Percentiles rank a stretch among this genome's conserved stretches.
These are phyloP conservation scores for Fusarium citri DNA, from an alignment of 2,329 filamentous ascomycete species.

Conservation along the genomic window DNA sequence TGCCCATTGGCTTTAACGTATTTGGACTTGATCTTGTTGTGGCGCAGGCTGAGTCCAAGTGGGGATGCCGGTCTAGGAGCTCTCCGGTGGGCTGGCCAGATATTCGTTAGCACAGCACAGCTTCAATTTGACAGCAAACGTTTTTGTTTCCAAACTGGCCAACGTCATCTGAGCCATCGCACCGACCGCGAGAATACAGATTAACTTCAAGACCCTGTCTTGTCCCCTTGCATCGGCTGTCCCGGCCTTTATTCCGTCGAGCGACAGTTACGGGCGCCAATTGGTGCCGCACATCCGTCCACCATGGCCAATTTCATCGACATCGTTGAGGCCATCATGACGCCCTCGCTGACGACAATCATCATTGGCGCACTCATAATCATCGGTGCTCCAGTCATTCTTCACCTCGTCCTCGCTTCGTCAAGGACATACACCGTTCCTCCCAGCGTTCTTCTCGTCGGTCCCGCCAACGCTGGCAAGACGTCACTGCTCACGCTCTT, in stretches of 20 bases:
- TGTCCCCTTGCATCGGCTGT: not conserved
- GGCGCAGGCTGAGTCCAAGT: slow-evolving; percentile 22
- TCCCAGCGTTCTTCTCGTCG: slow-evolving; percentile 83
- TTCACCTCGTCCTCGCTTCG: slow-evolving; percentile 81
- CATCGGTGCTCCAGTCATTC: slow-evolving; percentile 77
- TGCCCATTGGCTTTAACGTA: slow-evolving; percentile 21
- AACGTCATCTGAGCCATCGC: slow-evolving; percentile 8
- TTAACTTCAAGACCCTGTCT: not conserved
- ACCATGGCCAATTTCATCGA: slow-evolving; percentile 55
- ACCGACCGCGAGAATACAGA: not conserved
- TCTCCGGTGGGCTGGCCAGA: slow-evolving; percentile 35
- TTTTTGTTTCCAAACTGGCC: not conserved
- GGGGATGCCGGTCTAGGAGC: slow-evolving; percentile 30
- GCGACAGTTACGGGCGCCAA: slow-evolving; percentile 17
- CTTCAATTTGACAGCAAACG: slow-evolving; percentile 15
- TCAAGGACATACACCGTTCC: slow-evolving; percentile 72
- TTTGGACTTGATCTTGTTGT: not conserved
- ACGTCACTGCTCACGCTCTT: slow-evolving; percentile 85
- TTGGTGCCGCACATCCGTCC: slow-evolving; percentile 30
- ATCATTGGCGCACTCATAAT: slow-evolving; percentile 76
- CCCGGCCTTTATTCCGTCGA: not conserved
- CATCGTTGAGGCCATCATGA: slow-evolving; percentile 65
- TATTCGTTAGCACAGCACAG: slow-evolving; percentile 30
- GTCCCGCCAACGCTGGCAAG: slow-evolving; percentile 87
- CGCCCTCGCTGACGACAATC: slow-evolving; percentile 71